Evolutionary conservation across 441 rosid species (phyloP), one percentile per base, ranked within the genome.

Genomic region (Adansonia rubrostipa): DNA sequence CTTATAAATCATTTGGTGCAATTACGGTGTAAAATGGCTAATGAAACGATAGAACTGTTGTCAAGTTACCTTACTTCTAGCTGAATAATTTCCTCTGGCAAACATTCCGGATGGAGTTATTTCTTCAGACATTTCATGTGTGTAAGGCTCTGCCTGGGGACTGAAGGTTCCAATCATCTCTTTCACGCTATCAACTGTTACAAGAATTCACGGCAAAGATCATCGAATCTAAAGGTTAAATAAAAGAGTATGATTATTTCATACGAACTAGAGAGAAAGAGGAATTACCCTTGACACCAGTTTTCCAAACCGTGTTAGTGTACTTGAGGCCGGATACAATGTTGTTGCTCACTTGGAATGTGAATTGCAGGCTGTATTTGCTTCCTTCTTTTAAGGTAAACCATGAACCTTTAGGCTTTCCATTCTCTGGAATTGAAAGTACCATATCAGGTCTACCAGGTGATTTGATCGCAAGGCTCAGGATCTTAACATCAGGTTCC

Each of bases 141-240:
- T 83, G 81, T 89, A 91, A 11, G 90, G 86, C 70, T 89, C 95
- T 9, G 85, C 84, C 77, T 89, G 92, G 63, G 92, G 92, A 79
- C 95, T 89, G 78, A 84, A 87, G 69, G 95, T 88, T 77, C 95
- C 95, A 9, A 89, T 72, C 93, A 91, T 91, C 81, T 87, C 88
- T 82, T 89, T 91, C 48, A 85, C 68, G 80, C 86, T 79, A 81
- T 90, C 89, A 74, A 91, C 93, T 89, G 83, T 65, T 56, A 72
- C 54, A 64, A 50, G 2, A 14, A 75, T n/a, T 65, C 77, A 62
- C 13, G 24, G 77, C 57, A 15, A 48, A 61, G 45, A 79, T 48
- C 14, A 73, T 54, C 10, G 13, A 20, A 54, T 60, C 0, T 71
- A 8, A 50, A 20, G 19, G 42, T n/a, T 15, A 6, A 70, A 69